Evolutionary conservation across 2,329 filamentous ascomycete genomes (phyloP), one percentile per base, ranked within the genome.

Genomic region (Cladosporium sp.): DNA sequence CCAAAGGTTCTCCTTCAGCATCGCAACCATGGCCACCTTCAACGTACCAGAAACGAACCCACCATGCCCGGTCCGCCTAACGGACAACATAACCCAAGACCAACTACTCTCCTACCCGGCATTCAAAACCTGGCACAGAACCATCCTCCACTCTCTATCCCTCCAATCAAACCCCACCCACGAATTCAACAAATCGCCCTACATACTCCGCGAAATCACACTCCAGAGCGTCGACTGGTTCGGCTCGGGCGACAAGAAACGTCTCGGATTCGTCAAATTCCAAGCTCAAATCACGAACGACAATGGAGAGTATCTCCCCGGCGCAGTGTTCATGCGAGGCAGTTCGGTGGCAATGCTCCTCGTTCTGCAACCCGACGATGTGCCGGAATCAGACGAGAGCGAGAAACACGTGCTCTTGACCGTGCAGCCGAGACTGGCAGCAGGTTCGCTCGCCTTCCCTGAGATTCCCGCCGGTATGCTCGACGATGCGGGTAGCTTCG

Each of bases 381-480:
- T 81, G 3, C 74, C 78, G 6, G 65, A 70, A 12, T 74, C 76
- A 1, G 76, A 79, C 12, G 80, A 83, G 66, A 70, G 71, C 6
- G 80, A 83, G 54, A 84, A 84, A 71, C 76, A 82, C 59, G 83
- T 83, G 4, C 79, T 88, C 30, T 70, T 88, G 11, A 86, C 86
- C 0, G 74, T 86, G 4, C 86, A 88, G 68, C 85, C 86, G 12
- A 82, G 86, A 30, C 82, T 87, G 12, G 83, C 86, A 4, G 84
- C 85, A 0, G 84, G 83, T 0, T 84, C 82, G 1, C 78, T 88
- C 3, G 76, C 81, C 1, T 84, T 88, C 66, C 71, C 80, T 14
- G 86, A 88, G 72, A 81, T 88, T 10, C 86, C 86, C 2, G 86
- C 86, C 0, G 86, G 86, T 21, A 87, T 88, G 85, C 77, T 88